Conservation (phyloP, 2,329 filamentous ascomycete species). For the Xylariaceae sp. region DNA sequence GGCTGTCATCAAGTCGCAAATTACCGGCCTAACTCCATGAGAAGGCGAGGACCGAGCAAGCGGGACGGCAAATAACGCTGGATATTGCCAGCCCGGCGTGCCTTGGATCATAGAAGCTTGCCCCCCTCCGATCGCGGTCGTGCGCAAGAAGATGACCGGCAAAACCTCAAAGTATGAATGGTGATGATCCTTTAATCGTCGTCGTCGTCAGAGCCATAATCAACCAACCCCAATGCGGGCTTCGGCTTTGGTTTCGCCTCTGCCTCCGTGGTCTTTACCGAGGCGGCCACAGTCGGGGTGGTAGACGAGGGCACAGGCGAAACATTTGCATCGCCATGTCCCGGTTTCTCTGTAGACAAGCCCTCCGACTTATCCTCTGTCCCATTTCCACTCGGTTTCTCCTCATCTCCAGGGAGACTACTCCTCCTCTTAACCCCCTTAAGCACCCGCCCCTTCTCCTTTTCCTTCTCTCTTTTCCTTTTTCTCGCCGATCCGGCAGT, state of each 20-base stretch:
- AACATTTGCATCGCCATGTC: neutral
- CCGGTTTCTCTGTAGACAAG: conserved; percentile 11
- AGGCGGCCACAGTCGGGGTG: conserved; percentile 2
- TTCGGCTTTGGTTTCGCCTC: conserved; percentile 25
- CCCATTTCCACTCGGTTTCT: conserved; percentile 14
- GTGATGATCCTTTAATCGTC: conserved; percentile 27
- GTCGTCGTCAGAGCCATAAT: conserved; percentile 51
- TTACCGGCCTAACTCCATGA: neutral
- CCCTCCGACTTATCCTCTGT: conserved; percentile 2
- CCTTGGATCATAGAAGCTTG: neutral
- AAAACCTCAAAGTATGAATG: neutral
- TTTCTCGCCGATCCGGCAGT: conserved; percentile 35
- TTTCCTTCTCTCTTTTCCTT: conserved; percentile 35
- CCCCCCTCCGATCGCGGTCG: neutral
- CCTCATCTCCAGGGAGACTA: conserved; percentile 30
- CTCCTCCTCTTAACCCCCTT: conserved; percentile 35
- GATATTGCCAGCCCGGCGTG: neutral
- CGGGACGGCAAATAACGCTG: neutral
- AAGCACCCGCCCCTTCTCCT: conserved; percentile 27
- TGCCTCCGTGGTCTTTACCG: neutral
- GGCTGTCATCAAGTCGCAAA: neutral
- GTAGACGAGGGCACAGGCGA: conserved; percentile 1
- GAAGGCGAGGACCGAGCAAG: neutral
- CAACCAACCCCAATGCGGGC: conserved; percentile 40
- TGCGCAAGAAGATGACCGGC: neutral